Conservation (phyloP, 108 stramenopile species). For the Cyclotella distinguenda region DNA sequence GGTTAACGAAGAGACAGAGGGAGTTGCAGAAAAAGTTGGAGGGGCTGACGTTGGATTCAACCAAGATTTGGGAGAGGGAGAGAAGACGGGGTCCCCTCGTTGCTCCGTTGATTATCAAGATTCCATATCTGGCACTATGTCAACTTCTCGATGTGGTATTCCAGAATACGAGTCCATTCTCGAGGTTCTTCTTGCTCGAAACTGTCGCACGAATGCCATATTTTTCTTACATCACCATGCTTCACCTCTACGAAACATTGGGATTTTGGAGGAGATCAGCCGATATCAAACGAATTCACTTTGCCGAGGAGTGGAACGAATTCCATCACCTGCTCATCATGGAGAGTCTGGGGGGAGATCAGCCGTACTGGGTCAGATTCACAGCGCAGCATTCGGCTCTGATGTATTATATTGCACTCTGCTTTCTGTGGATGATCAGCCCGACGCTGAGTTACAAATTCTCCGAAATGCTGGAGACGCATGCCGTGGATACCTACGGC, state of each 20-base stretch:
- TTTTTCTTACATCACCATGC: constrained; percentile 87
- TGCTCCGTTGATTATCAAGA: constrained; percentile 59
- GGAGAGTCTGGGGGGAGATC: constrained; percentile 89
- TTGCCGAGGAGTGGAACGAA: constrained; percentile 87
- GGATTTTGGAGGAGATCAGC: constrained; percentile 78
- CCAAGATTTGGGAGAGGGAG: constrained; percentile 65
- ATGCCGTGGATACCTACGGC: constrained; percentile 81
- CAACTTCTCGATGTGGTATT: constrained; percentile 66
- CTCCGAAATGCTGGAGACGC: constrained; percentile 73
- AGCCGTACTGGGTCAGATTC: constrained; percentile 66
- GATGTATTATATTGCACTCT: constrained; percentile 76
- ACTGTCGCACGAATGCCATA: constrained; percentile 92
- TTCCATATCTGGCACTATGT: constrained; percentile 57
- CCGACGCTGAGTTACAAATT: constrained; percentile 76
- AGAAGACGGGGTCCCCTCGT: constrained; percentile 37
- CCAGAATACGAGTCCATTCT: constrained; percentile 53
- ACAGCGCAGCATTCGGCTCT: constrained; percentile 85
- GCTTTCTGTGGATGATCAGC: constrained; percentile 49
- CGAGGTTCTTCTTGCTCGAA: constrained; percentile 81
- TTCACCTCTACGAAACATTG: constrained; percentile 90
- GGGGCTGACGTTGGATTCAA: constrained; percentile 49
- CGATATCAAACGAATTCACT: constrained; percentile 85
- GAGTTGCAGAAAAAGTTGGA: constrained; percentile 45
- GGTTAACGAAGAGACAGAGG: constrained; percentile 36
- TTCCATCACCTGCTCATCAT: constrained; percentile 88